Percentiles rank a stretch among this genome's conserved stretches.
Conservation (phyloP, 139 green algal genomes). For the Cymbomonas tetramitiformis region DNA sequence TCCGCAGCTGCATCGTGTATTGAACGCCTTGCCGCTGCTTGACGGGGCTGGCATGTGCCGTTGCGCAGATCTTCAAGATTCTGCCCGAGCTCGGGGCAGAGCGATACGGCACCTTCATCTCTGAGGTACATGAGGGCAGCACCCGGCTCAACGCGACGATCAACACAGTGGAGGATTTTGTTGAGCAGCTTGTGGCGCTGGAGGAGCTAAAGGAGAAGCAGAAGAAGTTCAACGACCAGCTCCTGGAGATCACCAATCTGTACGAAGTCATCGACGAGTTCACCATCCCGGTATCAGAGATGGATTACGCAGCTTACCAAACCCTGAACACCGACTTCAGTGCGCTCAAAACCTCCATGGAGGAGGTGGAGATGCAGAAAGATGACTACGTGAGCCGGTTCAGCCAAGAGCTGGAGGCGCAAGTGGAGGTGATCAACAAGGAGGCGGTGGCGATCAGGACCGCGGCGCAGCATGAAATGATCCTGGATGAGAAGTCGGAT, state of each 20-base stretch:
- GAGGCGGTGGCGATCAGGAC: constrained; percentile 36
- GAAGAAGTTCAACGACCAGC: constrained; percentile 21
- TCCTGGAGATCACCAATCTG: constrained; percentile 5
- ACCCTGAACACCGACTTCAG: constrained; percentile 49
- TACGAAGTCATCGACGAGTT: constrained; percentile 51
- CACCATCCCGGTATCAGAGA: constrained; percentile 39
- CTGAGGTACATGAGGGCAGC: constrained; percentile 39
- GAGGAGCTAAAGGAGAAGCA: constrained; percentile 25
- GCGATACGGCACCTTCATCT: constrained; percentile 47
- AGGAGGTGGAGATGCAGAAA: constrained; percentile 44
- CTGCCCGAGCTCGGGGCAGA: constrained; percentile 42
- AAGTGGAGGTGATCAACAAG: constrained; percentile 40
- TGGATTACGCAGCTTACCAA: constrained; percentile 53
- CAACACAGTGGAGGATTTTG: constrained; percentile 52
- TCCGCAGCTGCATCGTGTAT: too few species aligned
- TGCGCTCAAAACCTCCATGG: constrained; percentile 41
- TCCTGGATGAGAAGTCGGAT: constrained; percentile 36
- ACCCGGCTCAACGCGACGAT: constrained; percentile 29
- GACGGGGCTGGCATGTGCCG: too few species aligned
- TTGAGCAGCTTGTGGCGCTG: constrained; percentile 50
- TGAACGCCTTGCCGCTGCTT: too few species aligned
- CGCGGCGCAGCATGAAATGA: constrained; percentile 49
- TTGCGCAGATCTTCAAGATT: constrained; percentile 36
- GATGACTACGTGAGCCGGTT: constrained; percentile 54
- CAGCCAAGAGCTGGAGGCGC: constrained; percentile 39